Percentiles rank a stretch among this genome's conserved stretches.
Evolutionary conservation across 2,329 filamentous ascomycete species (phyloP).

Genomic region (Bipolaris oryzae): DNA sequence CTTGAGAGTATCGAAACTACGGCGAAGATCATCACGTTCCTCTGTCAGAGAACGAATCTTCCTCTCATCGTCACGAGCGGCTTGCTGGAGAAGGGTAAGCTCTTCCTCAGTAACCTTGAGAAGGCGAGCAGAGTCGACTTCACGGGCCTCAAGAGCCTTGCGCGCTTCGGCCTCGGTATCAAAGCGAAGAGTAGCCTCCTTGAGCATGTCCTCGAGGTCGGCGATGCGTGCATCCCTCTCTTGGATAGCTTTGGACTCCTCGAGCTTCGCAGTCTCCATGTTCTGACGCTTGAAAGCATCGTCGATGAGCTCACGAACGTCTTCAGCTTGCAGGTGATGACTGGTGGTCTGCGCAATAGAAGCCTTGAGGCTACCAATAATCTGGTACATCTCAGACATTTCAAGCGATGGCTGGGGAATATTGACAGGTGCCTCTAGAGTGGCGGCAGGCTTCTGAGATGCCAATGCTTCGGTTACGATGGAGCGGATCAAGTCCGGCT

Average conservation of each 20-base stretch:
- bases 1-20: constrained; percentile 47
- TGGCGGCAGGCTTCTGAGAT: constrained; percentile 35
- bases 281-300: constrained; percentile 46
- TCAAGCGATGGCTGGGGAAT: constrained; percentile 46
- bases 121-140: constrained; percentile 51
- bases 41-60: constrained; percentile 51
- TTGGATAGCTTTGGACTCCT: constrained; percentile 37
- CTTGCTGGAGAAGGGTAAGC: constrained; percentile 52
- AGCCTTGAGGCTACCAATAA: constrained; percentile 56
- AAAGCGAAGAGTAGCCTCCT: constrained; percentile 42
- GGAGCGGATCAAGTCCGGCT: constrained; percentile 43
- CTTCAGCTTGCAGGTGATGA: constrained; percentile 53
- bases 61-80: constrained; percentile 51
- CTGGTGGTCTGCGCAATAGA: constrained; percentile 55
- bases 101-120: constrained; percentile 59
- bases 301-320: constrained; percentile 47
- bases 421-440: constrained; percentile 41
- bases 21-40: constrained; percentile 50
- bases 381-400: constrained; percentile 54
- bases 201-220: constrained; percentile 44
- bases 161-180: constrained; percentile 53
- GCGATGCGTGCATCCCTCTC: constrained; percentile 45
- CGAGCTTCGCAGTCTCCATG: constrained; percentile 36
- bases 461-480: constrained; percentile 45
- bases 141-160: constrained; percentile 52